These are phyloP conservation scores for Tylopilus sp. DNA, from an alignment of 1,284 basidiomycete genomes.

Conservation along the genomic window DNA sequence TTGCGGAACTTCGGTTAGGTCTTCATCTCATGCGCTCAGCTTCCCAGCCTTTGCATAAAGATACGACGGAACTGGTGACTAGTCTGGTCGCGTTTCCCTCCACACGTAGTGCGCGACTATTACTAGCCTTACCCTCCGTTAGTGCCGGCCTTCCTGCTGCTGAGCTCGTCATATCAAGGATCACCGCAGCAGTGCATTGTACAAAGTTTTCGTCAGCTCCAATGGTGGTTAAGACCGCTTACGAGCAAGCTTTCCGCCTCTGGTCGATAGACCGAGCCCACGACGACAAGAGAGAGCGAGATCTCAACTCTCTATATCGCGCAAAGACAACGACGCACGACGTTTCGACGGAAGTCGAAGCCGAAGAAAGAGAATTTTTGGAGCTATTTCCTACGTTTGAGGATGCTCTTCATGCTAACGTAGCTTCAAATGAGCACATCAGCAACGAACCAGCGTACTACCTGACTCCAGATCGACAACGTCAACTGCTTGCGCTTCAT, in stretches of 20 bases:
- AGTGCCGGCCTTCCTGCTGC: slow-evolving; percentile 20
- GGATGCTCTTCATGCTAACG: slow-evolving; percentile 45
- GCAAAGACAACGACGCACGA: slow-evolving; percentile 58
- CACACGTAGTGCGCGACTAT: slow-evolving; percentile 37
- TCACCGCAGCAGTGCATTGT: slow-evolving; percentile 43
- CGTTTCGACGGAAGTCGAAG: slow-evolving; percentile 65
- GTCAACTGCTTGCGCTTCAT: slow-evolving; percentile 27
- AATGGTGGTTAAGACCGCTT: slow-evolving; percentile 45
- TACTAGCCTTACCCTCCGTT: slow-evolving; percentile 27
- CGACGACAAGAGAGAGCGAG: slow-evolving; percentile 62
- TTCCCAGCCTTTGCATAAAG: slow-evolving; percentile 11
- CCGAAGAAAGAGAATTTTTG: slow-evolving; percentile 80
- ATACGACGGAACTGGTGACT: slow-evolving; percentile 20
- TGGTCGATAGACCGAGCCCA: slow-evolving; percentile 82
- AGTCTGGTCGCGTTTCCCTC: slow-evolving; percentile 57
- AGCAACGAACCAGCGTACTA: slow-evolving; percentile 15
- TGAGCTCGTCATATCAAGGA: slow-evolving; percentile 45
- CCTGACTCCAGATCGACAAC: slow-evolving; percentile 21
- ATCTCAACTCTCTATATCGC: slow-evolving; percentile 79
- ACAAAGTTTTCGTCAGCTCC: slow-evolving; percentile 34
- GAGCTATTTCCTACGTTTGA: slow-evolving; percentile 84
- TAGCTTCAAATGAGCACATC: slow-evolving; percentile 13
- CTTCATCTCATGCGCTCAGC: slow-evolving; percentile 51
- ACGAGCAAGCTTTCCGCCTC: slow-evolving; percentile 72
- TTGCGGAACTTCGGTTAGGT: slow-evolving; percentile 74